These are phyloP conservation scores for Boletus rubroflammeus DNA, from an alignment of 768 basidiomycete genomes.

Conservation along the genomic window DNA sequence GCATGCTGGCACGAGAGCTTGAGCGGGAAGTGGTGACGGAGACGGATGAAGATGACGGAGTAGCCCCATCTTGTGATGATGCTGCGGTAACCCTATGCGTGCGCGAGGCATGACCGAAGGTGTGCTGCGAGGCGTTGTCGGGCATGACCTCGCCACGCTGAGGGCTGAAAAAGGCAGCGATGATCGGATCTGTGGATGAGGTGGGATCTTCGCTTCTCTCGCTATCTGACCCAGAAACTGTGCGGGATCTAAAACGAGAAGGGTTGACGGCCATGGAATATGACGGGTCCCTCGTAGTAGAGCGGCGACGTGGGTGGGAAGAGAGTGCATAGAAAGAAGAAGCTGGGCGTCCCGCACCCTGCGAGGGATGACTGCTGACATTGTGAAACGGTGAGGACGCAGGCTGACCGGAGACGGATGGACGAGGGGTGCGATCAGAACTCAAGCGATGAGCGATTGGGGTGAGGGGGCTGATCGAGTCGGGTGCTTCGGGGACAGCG, in stretches of 20 bases:
- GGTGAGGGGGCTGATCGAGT: slow-evolving; percentile 38
- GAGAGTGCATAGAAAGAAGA: slow-evolving; percentile 12
- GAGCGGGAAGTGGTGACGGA: slow-evolving; percentile 39
- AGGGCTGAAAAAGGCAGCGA: slow-evolving; percentile 14
- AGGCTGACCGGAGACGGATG: slow-evolving; percentile 34
- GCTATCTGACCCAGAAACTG: slow-evolving; percentile 23
- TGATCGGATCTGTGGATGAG: slow-evolving; percentile 32
- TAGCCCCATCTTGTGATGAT: slow-evolving; percentile 22
- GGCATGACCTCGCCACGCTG: slow-evolving; percentile 27
- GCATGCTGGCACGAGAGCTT: slow-evolving; percentile 33
- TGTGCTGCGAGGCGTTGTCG: slow-evolving; percentile 47
- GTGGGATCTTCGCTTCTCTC: slow-evolving; percentile 38
- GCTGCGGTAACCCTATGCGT: slow-evolving; percentile 19
- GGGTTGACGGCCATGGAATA: neutral
- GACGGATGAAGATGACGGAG: slow-evolving; percentile 42
- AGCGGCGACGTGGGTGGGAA: slow-evolving; percentile 16
- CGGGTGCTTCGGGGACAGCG: slow-evolving; percentile 18
- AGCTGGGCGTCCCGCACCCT: slow-evolving; percentile 26
- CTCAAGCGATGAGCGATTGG: slow-evolving; percentile 23
- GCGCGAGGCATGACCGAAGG: slow-evolving; percentile 44
- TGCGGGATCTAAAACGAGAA: slow-evolving; percentile 6
- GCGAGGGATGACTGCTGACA: slow-evolving; percentile 36
- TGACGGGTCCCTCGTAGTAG: slow-evolving; percentile 7
- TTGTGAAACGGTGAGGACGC: neutral
- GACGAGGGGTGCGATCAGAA: slow-evolving; percentile 43